A percentile compares a stretch with the other conserved stretches of the same genome.
phyloP scores from a whole-genome alignment of 2,329 filamentous ascomycete species.

The Venturia oleaginea region DNA sequence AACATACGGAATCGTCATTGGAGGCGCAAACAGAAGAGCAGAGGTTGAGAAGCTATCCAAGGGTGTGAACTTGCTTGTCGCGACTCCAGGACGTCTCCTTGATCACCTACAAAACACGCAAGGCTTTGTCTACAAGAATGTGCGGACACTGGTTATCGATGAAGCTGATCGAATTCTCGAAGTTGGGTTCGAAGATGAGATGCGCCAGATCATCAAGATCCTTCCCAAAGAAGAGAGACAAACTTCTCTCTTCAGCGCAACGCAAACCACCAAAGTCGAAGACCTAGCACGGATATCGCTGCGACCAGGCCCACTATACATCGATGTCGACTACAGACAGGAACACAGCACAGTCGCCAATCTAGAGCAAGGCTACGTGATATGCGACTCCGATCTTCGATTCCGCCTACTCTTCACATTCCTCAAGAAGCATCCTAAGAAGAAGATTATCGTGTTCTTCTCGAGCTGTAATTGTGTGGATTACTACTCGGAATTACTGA shows the following conservation, averaged over 20 bases:
- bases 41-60: constrained; percentile 92
- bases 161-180: constrained; percentile 95
- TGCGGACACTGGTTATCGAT: constrained; percentile 87
- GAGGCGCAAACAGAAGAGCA: constrained; percentile 80
- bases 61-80: constrained; percentile 89
- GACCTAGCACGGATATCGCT: constrained; percentile 92
- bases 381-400: constrained; percentile 87
- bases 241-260: constrained; percentile 97
- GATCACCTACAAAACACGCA: constrained; percentile 92
- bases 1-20: constrained; percentile 92
- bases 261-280: constrained; percentile 97
- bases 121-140: constrained; percentile 83
- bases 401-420: constrained; percentile 94
- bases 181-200: constrained; percentile 97
- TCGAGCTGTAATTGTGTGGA: constrained; percentile 87
- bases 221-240: constrained; percentile 78
- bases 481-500: constrained; percentile 90
- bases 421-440: constrained; percentile 82
- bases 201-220: constrained; percentile 93
- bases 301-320: constrained; percentile 82
- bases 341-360: constrained; percentile 88
- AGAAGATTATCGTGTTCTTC: constrained; percentile 81
- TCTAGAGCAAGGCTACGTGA: constrained; percentile 89
- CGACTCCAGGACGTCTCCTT: constrained; percentile 82
- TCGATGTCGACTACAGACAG: constrained; percentile 89